These are phyloP conservation scores for Dryadomyces quercivorus DNA, from an alignment of 2,329 filamentous ascomycete genomes.

Conservation along the genomic window DNA sequence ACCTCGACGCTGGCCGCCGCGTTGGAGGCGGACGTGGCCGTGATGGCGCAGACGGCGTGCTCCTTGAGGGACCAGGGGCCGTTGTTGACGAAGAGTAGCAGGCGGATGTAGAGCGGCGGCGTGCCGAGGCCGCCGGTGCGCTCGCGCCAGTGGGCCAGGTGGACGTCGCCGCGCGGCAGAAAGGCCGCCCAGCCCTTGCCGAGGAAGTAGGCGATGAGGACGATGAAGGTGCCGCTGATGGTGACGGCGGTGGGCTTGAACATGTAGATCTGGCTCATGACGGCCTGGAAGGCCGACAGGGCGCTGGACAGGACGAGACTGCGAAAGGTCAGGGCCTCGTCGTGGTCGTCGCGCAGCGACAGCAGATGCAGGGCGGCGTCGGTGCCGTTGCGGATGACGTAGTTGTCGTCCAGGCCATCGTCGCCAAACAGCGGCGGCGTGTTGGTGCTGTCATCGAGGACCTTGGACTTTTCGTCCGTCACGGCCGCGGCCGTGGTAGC, in stretches of 20 bases:
- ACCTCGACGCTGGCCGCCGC: slow-evolving; percentile 28
- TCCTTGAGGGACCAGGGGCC: slow-evolving; percentile 43
- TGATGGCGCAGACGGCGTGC: slow-evolving; percentile 40
- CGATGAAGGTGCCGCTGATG: slow-evolving; percentile 42
- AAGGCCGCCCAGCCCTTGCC: slow-evolving; percentile 34
- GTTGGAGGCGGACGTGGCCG: slow-evolving; percentile 40
- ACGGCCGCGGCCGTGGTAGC: neutral
- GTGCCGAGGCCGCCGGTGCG: slow-evolving; percentile 19
- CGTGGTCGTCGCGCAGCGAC: slow-evolving; percentile 39
- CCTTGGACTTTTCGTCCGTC: neutral
- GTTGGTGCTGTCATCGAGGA: neutral
- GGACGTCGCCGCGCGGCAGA: slow-evolving; percentile 39
- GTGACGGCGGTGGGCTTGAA: slow-evolving; percentile 29
- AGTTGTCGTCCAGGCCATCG: slow-evolving; percentile 17
- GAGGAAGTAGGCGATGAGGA: slow-evolving; percentile 42
- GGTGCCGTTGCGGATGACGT: slow-evolving; percentile 37
- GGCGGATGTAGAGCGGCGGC: slow-evolving; percentile 26
- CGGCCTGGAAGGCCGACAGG: slow-evolving; percentile 39
- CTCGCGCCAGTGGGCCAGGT: slow-evolving; percentile 32
- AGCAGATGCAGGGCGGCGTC: slow-evolving; percentile 37
- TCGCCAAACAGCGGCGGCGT: neutral
- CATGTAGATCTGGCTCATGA: slow-evolving; percentile 42
- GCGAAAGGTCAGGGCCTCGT: slow-evolving; percentile 39
- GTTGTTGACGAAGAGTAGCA: slow-evolving; percentile 34
- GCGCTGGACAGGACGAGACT: slow-evolving; percentile 35